Evolutionary conservation across 768 basidiomycete species (phyloP).

Genomic region (Leccinum boreale): DNA sequence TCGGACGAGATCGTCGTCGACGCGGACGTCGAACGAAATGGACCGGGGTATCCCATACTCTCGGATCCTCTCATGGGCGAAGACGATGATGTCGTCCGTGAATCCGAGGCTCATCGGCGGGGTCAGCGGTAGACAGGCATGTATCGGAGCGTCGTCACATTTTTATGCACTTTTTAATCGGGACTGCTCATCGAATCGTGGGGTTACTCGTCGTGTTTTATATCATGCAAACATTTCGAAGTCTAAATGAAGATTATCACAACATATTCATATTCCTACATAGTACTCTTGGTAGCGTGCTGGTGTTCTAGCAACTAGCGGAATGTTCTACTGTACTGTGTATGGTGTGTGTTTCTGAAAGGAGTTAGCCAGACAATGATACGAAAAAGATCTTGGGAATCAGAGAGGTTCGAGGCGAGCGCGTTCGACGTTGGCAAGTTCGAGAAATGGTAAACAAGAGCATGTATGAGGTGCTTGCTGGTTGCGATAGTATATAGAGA

Average conservation of each 20-base stretch:
- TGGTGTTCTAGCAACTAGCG: not conserved
- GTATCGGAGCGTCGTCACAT: not conserved
- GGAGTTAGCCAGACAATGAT: no score
- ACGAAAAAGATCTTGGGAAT: no score
- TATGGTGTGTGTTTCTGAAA: no score
- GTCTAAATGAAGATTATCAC: not conserved
- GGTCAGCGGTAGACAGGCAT: not conserved
- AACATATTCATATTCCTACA: not conserved
- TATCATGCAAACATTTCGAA: not conserved
- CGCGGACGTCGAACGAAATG: conserved; percentile 11
- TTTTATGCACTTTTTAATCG: not conserved
- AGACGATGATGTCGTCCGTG: conserved; percentile 4
- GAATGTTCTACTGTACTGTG: not conserved
- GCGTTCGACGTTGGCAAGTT: no score
- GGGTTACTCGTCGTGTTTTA: no score
- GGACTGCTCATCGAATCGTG: no score
- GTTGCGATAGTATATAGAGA: no score
- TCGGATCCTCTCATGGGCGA: conserved; percentile 15
- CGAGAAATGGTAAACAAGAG: no score
- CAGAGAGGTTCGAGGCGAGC: no score
- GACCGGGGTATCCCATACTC: conserved; percentile 4
- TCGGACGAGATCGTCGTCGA: conserved; percentile 2
- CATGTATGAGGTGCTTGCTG: no score
- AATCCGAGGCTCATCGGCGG: conserved; percentile 4
- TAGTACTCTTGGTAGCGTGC: not conserved